Conservation (phyloP, 768 basidiomycete genomes). For the Coprinellus aureogranulatus region DNA sequence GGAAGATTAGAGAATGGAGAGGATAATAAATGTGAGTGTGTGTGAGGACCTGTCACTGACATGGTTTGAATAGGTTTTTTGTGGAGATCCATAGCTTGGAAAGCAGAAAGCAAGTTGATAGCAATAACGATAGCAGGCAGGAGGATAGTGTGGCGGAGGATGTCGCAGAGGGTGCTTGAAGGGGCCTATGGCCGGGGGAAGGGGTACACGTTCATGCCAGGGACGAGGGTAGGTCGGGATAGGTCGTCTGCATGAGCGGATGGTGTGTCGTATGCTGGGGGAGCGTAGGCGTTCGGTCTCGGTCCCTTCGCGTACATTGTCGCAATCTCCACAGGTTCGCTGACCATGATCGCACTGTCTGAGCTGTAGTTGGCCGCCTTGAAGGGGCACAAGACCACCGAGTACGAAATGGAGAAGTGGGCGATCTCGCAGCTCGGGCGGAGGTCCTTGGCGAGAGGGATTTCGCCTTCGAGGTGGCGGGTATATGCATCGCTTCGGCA, state of each 20-base stretch:
- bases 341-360: constrained; percentile 37
- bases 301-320: constrained; percentile 52
- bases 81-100: not conserved
- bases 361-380: constrained; percentile 36
- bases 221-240: not conserved
- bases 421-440: constrained; percentile 49
- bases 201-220: not conserved
- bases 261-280: constrained; percentile 44
- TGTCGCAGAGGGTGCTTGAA: not conserved
- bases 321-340: constrained; percentile 52
- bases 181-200: not conserved
- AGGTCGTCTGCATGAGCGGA: not conserved
- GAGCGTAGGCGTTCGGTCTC: constrained; percentile 47
- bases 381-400: constrained; percentile 46
- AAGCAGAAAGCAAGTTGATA: not conserved
- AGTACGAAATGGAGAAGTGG: constrained; percentile 53
- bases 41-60: not conserved
- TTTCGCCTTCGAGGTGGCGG: constrained; percentile 52
- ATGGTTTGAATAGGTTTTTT: not conserved
- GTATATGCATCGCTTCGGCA: constrained; percentile 25
- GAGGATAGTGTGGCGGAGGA: not conserved
- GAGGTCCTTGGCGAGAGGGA: constrained; percentile 49
- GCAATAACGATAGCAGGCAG: not conserved
- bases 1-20: not conserved
- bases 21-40: not conserved